Percentiles rank a stretch among this genome's conserved stretches.
These are phyloP conservation scores for Mycena galericulata DNA, from an alignment of 768 basidiomycete genomes.

Conservation along the genomic window DNA sequence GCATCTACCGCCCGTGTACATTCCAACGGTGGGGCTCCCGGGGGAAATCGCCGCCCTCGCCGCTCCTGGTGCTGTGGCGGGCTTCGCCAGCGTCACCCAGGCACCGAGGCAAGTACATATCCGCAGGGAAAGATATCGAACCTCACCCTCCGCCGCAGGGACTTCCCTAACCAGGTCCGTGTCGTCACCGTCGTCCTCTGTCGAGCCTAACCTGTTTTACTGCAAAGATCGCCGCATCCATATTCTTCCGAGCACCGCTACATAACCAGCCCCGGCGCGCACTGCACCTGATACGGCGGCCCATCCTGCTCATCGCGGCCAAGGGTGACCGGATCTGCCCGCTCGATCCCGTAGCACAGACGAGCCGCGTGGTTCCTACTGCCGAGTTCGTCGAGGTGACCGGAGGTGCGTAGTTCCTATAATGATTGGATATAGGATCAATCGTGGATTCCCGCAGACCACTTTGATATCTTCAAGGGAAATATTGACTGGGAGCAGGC, in stretches of 20 bases:
- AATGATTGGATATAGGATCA: background rate
- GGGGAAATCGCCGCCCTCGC: constrained; percentile 37
- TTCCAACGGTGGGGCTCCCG: constrained; percentile 37
- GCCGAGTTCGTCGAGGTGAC: constrained; percentile 32
- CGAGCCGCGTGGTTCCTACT: constrained; percentile 10
- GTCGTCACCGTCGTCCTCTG: background rate
- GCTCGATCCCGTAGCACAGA: constrained; percentile 13
- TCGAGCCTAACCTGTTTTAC: background rate
- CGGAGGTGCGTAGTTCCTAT: constrained; percentile 32
- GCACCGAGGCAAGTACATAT: constrained; percentile 9
- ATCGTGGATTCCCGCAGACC: constrained; percentile 18
- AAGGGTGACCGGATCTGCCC: constrained; percentile 36
- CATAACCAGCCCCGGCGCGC: constrained; percentile 25
- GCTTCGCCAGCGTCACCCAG: constrained; percentile 31
- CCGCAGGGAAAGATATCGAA: background rate
- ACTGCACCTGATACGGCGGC: constrained; percentile 34
- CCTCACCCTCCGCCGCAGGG: background rate
- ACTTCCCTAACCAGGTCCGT: constrained; percentile 29
- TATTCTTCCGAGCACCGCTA: constrained; percentile 32
- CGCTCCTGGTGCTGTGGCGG: constrained; percentile 34
- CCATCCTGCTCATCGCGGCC: constrained; percentile 37
- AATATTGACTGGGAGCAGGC: constrained; percentile 32
- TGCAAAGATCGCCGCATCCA: constrained; percentile 28
- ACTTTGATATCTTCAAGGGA: constrained; percentile 37
- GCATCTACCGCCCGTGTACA: constrained; percentile 41